phyloP scores from a whole-genome alignment of 1,284 basidiomycete genomes.

The Cronartium ribicola region DNA sequence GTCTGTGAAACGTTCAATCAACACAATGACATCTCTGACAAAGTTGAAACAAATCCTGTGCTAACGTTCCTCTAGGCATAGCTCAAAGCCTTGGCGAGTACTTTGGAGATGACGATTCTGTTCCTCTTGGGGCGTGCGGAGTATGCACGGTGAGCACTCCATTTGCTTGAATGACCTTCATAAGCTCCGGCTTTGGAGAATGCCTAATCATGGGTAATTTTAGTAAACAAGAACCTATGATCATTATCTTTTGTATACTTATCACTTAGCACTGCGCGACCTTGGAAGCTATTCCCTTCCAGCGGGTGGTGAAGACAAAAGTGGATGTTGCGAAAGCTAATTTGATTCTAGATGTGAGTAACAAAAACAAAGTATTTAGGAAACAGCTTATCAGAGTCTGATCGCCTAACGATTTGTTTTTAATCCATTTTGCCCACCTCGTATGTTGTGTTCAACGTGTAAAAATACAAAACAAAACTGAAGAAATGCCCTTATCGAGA shows the following conservation, averaged over 20 bases:
- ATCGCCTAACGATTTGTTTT: background rate
- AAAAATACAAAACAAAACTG: background rate
- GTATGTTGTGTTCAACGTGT: background rate
- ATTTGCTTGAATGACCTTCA: background rate
- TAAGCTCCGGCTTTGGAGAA: background rate
- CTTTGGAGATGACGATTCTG: conserved; percentile 56
- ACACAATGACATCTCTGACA: too few species aligned
- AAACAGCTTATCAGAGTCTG: background rate
- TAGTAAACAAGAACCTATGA: background rate
- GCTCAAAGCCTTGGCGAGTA: conserved; percentile 56
- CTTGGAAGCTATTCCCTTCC: conserved; percentile 52
- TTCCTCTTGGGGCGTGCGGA: conserved; percentile 55
- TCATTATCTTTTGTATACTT: background rate
- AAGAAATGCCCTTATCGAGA: conserved; percentile 56
- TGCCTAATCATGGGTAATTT: background rate
- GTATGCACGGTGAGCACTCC: conserved; percentile 55
- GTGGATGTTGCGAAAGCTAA: conserved; percentile 54
- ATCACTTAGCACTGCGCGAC: conserved; percentile 1
- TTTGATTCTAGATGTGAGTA: conserved; percentile 9
- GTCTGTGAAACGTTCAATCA: too few species aligned
- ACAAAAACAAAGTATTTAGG: background rate
- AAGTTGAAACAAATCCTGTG: background rate
- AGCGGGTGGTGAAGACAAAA: conserved; percentile 47
- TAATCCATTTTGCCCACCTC: background rate
- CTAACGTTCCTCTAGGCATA: conserved; percentile 52